Percentiles rank a stretch among this genome's conserved stretches.
These are phyloP conservation scores for Neurospora intermedia DNA, from an alignment of 495 filamentous ascomycete genomes.

Conservation along the genomic window DNA sequence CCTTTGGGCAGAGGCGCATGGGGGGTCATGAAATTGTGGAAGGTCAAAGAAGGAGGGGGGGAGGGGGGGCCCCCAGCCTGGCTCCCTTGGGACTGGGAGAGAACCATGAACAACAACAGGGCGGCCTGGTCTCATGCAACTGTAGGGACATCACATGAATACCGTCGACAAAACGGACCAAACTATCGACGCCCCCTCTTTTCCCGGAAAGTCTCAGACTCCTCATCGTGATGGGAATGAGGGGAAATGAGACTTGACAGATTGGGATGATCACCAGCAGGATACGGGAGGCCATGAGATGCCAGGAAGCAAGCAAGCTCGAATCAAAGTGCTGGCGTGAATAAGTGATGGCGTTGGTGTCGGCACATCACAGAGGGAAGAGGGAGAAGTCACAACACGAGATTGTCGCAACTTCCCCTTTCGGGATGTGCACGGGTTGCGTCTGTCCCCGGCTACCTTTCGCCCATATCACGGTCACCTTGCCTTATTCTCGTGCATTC, in stretches of 20 bases:
- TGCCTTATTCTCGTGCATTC: not conserved
- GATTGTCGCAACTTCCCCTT: constrained; percentile 1
- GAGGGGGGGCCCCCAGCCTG: not conserved
- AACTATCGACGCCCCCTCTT: not conserved
- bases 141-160: not conserved
- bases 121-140: not conserved
- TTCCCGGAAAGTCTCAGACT: not conserved
- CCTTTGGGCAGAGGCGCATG: not conserved
- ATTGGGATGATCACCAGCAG: not conserved
- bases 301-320: not conserved
- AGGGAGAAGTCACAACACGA: not conserved
- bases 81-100: not conserved
- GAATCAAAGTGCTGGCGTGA: not conserved
- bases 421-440: constrained; percentile 1
- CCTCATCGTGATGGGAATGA: not conserved
- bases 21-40: not conserved
- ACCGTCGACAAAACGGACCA: not conserved
- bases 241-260: not conserved
- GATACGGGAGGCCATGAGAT: not conserved
- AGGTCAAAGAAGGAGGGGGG: not conserved
- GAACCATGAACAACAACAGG: not conserved
- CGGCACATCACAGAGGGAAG: not conserved
- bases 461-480: not conserved
- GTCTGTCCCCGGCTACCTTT: not conserved
- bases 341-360: not conserved